A percentile compares a stretch with the other conserved stretches of the same genome.
phyloP scores from a whole-genome alignment of 257 asterid species.

The Paraleonurus japonicus region DNA sequence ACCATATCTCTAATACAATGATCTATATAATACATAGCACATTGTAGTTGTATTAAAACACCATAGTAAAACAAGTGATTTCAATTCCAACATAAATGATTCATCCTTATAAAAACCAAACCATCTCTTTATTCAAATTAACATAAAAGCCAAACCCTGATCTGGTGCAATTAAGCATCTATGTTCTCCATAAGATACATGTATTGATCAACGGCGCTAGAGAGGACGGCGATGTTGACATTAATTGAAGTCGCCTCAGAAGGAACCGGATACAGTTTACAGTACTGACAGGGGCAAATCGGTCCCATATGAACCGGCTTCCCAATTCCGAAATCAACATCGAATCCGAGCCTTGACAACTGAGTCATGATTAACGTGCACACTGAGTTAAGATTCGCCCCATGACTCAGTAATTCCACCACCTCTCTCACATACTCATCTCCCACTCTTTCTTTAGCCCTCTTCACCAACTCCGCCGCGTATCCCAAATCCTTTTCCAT shows the following conservation, averaged over 20 bases:
- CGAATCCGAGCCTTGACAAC: slow-evolving; percentile 75
- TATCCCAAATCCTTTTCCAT: slow-evolving; percentile 31
- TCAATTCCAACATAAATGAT: no score
- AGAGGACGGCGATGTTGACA: no score
- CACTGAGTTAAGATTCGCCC: slow-evolving; percentile 48
- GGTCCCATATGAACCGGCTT: slow-evolving; percentile 58
- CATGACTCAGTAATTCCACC: slow-evolving; percentile 51
- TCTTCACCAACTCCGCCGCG: slow-evolving; percentile 38
- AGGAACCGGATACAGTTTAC: no score
- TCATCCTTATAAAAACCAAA: no score
- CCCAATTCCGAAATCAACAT: slow-evolving; percentile 71
- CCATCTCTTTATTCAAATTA: neutral
- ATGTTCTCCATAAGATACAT: slow-evolving; percentile 31
- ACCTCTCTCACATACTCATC: slow-evolving; percentile 63
- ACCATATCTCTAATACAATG: no score
- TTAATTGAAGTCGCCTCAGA: no score
- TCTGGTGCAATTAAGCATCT: neutral
- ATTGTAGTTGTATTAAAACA: no score
- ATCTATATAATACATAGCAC: no score
- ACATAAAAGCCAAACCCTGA: neutral
- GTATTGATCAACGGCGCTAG: neutral
- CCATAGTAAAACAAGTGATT: no score
- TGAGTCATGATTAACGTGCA: slow-evolving; percentile 72
- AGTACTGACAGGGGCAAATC: neutral
- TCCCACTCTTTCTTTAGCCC: slow-evolving; percentile 58